Evolutionary conservation across 2,329 filamentous ascomycete species (phyloP).

Genomic region (Pleoardoris graminearum): DNA sequence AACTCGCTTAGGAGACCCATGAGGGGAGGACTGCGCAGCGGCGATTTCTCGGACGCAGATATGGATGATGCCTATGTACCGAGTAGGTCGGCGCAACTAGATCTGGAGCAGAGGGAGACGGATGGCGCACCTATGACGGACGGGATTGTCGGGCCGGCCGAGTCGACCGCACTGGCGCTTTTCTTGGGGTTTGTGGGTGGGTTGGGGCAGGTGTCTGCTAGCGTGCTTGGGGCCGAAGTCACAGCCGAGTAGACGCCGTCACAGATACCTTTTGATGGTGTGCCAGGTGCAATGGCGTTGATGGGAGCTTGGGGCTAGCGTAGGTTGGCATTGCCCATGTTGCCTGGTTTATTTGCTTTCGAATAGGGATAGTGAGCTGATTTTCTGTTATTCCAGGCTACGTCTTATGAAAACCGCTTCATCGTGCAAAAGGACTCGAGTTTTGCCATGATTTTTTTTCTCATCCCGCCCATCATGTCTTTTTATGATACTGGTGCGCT

Average conservation of each 20-base stretch:
- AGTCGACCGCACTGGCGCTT: conserved; percentile 41
- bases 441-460: no score
- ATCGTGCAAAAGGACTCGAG: no score
- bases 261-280: no score
- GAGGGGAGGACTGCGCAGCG: conserved; percentile 19
- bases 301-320: neutral
- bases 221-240: conserved; percentile 43
- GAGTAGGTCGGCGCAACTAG: conserved; percentile 21
- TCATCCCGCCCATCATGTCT: no score
- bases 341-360: no score
- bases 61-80: conserved; percentile 35
- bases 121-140: conserved; percentile 32
- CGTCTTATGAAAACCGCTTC: no score
- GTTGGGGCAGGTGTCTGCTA: conserved; percentile 37
- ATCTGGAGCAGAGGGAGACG: conserved; percentile 31
- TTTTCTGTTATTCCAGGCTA: no score
- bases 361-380: no score
- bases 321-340: neutral
- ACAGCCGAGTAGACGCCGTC: conserved; percentile 20
- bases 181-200: conserved; percentile 41
- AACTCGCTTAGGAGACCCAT: conserved; percentile 25
- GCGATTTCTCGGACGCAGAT: conserved; percentile 24
- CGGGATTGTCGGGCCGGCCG: conserved; percentile 37
- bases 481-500: no score
- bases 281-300: neutral